Base-by-base conservation (phyloP, 768 basidiomycete genomes). In the Mycena metata region DNA sequence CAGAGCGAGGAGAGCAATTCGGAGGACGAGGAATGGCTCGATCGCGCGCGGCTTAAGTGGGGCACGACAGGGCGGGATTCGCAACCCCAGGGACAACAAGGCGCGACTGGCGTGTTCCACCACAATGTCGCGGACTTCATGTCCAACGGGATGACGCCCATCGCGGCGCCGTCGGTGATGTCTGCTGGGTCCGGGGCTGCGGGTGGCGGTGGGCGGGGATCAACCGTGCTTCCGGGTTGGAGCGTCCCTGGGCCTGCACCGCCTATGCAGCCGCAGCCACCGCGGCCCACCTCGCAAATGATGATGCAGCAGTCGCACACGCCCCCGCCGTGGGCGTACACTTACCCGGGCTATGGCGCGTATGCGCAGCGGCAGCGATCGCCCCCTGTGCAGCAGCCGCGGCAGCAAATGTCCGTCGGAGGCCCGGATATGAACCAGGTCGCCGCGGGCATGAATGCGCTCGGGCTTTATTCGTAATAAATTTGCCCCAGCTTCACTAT, bases 91-190 rank as follows among this genome's bases (percentile, higher is more conserved):
- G 51, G 12, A 26, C 30, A 42, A 26, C 30, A 42, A 51, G 51
- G 43, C 26, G 26, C 26, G 5, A 35, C 19, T 26, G 52, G 23
- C 5, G 55, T 47, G 6, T 58, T 60, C 57, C 67, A 69, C 50
- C 50, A 59, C 35, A 69, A 30, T 36, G 68, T 69, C 49, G 68
- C 68, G 58, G 62, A 64, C 30, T 69, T 69, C 58, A 69, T 69
- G 68, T 69, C 67, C 2, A 59, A 58, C 35, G 67, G 61, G 30
- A 60, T 60, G 57, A 21, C 50, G 23, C 56, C 56, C 1, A 16
- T 46, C 21, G 35, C 62, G 11, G 63, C 63, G 36, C 63, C 62
- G 23, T 33, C 55, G 5, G 66, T 36, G 1, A 39, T 60, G 42
- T 19, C 67, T 23, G 21, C 67, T 17, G 61, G 51, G 16, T 49